Evolutionary conservation across 495 filamentous ascomycete species (phyloP).

Genomic region (Venustampulla echinocandica): DNA sequence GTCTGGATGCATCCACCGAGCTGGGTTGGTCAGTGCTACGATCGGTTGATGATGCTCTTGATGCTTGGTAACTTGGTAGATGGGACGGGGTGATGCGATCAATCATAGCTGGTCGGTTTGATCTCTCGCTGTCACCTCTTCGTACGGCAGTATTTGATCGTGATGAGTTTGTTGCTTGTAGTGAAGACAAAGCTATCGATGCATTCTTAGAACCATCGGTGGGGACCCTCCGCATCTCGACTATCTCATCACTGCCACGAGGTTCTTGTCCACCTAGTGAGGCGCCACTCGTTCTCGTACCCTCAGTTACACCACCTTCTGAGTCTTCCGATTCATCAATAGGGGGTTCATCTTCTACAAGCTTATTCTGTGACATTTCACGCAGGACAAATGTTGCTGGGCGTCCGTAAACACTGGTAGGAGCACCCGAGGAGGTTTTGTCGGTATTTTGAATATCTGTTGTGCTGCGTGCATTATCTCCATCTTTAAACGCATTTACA

Average conservation of each 20-base stretch:
- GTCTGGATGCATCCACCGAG: conserved; percentile 44
- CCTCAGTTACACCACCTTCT: not conserved
- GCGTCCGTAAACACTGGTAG: conserved; percentile 28
- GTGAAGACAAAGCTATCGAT: conserved; percentile 16
- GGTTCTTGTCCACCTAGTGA: not conserved
- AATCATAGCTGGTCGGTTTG: conserved; percentile 33
- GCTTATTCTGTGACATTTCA: conserved; percentile 28
- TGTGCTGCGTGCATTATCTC: conserved; percentile 15
- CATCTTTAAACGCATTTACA: conserved; percentile 45
- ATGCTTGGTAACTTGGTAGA: conserved; percentile 38
- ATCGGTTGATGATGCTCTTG: conserved; percentile 56
- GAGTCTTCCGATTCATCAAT: conserved; percentile 28
- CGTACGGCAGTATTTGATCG: conserved; percentile 2
- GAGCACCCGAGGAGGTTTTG: conserved; percentile 22
- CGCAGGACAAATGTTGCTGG: conserved; percentile 29
- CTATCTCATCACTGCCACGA: conserved; percentile 11
- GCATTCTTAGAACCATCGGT: conserved; percentile 9
- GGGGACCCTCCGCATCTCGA: conserved; percentile 6
- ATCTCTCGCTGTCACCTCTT: conserved; percentile 3
- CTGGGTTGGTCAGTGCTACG: conserved; percentile 43
- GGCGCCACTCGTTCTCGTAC: not conserved
- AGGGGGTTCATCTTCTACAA: conserved; percentile 20
- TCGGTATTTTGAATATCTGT: conserved; percentile 29
- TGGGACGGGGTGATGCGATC: conserved; percentile 47
- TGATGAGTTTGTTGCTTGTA: conserved; percentile 11